phyloP scores from a whole-genome alignment of 225 moss, liverwort and hornwort genomes.

The Neckera pumila region DNA sequence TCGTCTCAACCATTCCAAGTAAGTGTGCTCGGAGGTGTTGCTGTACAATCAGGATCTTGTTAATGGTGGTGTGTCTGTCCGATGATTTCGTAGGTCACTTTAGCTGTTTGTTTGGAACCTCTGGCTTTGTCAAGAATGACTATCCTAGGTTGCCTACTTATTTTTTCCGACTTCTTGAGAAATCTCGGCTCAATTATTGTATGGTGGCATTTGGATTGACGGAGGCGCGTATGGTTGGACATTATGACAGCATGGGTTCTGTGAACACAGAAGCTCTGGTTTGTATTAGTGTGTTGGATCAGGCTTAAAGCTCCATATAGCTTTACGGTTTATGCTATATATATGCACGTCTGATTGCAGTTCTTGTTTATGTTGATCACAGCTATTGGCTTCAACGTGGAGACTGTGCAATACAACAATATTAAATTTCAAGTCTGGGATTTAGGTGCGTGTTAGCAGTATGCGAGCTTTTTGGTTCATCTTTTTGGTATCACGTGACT shows the following conservation, averaged over 20 bases:
- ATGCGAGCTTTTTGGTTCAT: not conserved
- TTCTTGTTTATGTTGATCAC: conserved; percentile 2
- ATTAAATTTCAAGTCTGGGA: conserved; percentile 99
- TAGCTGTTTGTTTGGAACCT: not conserved
- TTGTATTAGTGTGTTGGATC: not conserved
- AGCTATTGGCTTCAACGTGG: conserved; percentile 98
- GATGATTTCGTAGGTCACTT: not conserved
- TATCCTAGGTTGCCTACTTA: not conserved
- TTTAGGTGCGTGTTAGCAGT: conserved; percentile 43
- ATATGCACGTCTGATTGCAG: not conserved
- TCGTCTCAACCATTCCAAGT: conserved; percentile 66
- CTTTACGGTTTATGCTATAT: not conserved
- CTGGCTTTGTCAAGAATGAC: not conserved
- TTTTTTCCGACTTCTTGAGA: not conserved
- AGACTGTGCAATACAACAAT: conserved; percentile 98
- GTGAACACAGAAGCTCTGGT: not conserved
- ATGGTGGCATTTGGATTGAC: not conserved
- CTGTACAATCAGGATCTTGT: not conserved
- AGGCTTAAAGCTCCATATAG: not conserved
- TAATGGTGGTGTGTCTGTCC: not conserved
- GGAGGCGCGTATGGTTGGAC: not conserved
- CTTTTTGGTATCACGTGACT: not conserved
- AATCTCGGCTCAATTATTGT: not conserved
- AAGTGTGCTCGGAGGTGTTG: not conserved
- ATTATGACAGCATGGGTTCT: not conserved